Conservation (phyloP, 2,329 filamentous ascomycete species). For the Rhexocercosporidium sp. region DNA sequence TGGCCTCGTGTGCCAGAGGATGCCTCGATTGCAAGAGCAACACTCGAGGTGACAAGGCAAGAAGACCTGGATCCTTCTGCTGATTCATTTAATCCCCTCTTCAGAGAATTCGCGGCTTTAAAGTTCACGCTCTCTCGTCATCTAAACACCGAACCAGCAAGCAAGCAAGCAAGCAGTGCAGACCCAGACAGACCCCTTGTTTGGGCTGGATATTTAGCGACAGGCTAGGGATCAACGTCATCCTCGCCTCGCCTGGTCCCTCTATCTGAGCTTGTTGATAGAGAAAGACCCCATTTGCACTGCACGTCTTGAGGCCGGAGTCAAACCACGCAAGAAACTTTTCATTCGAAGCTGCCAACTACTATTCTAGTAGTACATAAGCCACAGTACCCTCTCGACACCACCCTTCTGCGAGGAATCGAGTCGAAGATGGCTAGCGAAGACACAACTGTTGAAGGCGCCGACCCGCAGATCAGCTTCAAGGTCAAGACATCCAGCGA, state of each 20-base stretch:
- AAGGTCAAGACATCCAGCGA: conserved; percentile 98
- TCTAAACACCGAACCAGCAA: neutral
- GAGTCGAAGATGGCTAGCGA: conserved; percentile 53
- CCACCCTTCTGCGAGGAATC: neutral
- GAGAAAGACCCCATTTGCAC: neutral
- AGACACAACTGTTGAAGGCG: conserved; percentile 46
- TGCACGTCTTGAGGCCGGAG: neutral
- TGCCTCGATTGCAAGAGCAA: neutral
- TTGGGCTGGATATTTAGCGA: neutral
- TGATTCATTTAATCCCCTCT: too few relatives aligned
- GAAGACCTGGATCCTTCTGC: too few relatives aligned
- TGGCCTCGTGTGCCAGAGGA: neutral
- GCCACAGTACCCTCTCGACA: neutral
- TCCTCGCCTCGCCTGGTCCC: conserved; percentile 3
- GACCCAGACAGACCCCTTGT: neutral
- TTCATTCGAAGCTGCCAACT: neutral
- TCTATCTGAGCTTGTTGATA: neutral
- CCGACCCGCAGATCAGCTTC: conserved; percentile 84
- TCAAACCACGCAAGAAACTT: neutral
- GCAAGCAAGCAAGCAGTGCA: too few relatives aligned
- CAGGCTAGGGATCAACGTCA: conserved; percentile 2
- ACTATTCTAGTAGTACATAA: neutral
- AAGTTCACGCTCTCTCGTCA: too few relatives aligned
- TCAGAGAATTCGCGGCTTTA: too few relatives aligned
- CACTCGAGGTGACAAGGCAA: too few relatives aligned